Base-by-base conservation (phyloP, 495 filamentous ascomycete genomes). In the Podospora sp. region DNA sequence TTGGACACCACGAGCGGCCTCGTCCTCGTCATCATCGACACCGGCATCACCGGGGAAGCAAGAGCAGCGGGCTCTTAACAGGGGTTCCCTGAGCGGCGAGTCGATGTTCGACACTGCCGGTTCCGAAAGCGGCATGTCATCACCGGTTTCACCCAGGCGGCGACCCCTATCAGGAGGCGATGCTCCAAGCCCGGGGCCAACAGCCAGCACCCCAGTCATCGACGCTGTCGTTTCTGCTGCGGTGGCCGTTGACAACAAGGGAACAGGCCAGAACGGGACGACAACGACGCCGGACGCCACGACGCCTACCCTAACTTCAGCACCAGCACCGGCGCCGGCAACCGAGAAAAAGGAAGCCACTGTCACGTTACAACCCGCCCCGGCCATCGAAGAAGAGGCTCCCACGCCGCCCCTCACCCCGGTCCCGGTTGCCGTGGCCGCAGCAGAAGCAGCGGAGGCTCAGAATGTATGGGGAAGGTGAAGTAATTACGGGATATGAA, bases 41-140 rank as follows among this genome's bases (percentile, higher is more conserved):
- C 3, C 22, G 33, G 59, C 56, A 21, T 33, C 26, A 33, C 2
- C 58, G 11, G 27, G 11, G 20, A 40, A 62, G 55, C 62, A 67
- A 61, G 67, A 65, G 53, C 61, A 69, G 52, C 76, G 77, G n/a
- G 62, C 73, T 6, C 78, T 71, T 1, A 71, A 75, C 24, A 71
- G 77, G 22, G 79, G 75, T n/a, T 83, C 79, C 22, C 5, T 68
- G 3, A 69, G 70, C 50, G 69, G 72, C 18, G 81, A 82, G 62
- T 78, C 73, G 46, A 46, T 83, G 16, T 77, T 82, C 20, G 78
- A 83, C 62, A 77, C 70, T 5, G 76, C 72, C 0, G 70, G 65
- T 16, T 71, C 74, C 1, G 76, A 77, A 35, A 79, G 76, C 49
- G 72, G 60, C 1, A 36, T 72, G 51, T 77, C 75, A 6, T 77